Evolutionary conservation across 805 yeast species (phyloP).

Genomic region (Pichia heedii): DNA sequence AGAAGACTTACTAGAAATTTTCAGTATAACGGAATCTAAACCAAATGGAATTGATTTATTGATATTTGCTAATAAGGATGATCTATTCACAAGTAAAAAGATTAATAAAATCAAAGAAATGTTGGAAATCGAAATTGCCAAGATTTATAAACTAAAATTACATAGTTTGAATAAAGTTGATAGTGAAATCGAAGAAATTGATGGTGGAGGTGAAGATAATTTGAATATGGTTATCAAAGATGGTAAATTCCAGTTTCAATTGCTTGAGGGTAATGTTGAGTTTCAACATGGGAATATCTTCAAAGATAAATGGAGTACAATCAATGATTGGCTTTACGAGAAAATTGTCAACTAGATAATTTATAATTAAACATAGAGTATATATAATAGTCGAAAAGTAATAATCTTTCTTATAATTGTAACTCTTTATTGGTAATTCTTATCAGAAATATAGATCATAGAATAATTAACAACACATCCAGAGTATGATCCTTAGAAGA

Average conservation of each 20-base stretch:
- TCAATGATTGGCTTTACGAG: constrained; percentile 79
- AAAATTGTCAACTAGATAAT: constrained; percentile 45
- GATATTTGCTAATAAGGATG: constrained; percentile 79
- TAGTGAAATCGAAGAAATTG: constrained; percentile 23
- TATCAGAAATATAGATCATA: too few relatives aligned
- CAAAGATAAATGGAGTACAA: constrained; percentile 40
- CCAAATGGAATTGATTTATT: constrained; percentile 66
- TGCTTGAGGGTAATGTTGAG: constrained; percentile 65
- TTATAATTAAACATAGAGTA: too few relatives aligned
- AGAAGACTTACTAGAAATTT: constrained; percentile 46
- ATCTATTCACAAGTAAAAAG: constrained; percentile 76
- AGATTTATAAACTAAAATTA: constrained; percentile 40
- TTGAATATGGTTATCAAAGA: constrained; percentile 36
- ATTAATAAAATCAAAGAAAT: constrained; percentile 46
- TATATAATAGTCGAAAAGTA: too few relatives aligned
- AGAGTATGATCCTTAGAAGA: too few relatives aligned
- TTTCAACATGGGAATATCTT: constrained; percentile 65
- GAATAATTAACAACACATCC: too few relatives aligned
- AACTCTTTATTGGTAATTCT: too few relatives aligned
- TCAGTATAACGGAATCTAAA: constrained; percentile 50
- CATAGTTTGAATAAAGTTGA: constrained; percentile 38
- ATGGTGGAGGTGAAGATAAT: constrained; percentile 23
- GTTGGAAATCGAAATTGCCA: constrained; percentile 57
- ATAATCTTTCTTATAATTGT: too few relatives aligned
- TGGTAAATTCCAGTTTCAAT: constrained; percentile 50